Evolutionary conservation across 768 basidiomycete species (phyloP), one percentile per base, ranked within the genome.

Genomic region (Dentipellis sp.): DNA sequence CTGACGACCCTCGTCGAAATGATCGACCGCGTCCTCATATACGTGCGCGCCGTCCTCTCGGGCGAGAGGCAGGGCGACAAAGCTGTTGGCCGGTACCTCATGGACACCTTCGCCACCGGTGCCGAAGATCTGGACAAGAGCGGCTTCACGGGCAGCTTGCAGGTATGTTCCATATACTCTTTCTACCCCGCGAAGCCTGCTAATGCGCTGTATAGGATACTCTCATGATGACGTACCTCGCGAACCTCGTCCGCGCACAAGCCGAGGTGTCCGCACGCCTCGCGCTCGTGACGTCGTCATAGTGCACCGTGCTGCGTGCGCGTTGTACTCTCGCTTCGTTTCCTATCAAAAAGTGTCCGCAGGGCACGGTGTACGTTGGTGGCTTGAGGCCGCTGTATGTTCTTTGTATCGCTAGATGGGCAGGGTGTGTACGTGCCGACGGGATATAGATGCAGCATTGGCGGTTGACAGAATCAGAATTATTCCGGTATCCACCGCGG

Each of bases 181-280:
- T 50, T 36, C 21, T 34, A 7, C n/a, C 17, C 59, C 63, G 55
- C 29, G 35, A 50, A 38, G 62, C 62, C 61, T 46, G 62, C 62
- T 29, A 58, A 61, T 46, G 38, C 51, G 10, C 4, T 16, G 21
- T 59, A 40, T 72, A 93, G 83, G 94, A 97, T 66, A 91, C 86
- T 22, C 76, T 98, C 61, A 95, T 95, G 88, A 82, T 98, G 56
- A 88, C 91, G 54, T 98, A 97, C 72, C 77, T 98, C 63, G 89
- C 91, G 22, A 95, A 92, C 69, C 79, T 98, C 63, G 87, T 97
- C 57, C 83, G 93, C 63, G 84, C 91, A 55, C 94, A 98, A 74
- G 88, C 91, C 50, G 94, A 97, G 70, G 83, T 97, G 37, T 91
- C 92, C 2, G 81, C 90, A 35, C 81, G 94, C 64, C 74, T 97